Base-by-base conservation (phyloP, 2,329 filamentous ascomycete genomes). In the Aureobasidium sp. region DNA sequence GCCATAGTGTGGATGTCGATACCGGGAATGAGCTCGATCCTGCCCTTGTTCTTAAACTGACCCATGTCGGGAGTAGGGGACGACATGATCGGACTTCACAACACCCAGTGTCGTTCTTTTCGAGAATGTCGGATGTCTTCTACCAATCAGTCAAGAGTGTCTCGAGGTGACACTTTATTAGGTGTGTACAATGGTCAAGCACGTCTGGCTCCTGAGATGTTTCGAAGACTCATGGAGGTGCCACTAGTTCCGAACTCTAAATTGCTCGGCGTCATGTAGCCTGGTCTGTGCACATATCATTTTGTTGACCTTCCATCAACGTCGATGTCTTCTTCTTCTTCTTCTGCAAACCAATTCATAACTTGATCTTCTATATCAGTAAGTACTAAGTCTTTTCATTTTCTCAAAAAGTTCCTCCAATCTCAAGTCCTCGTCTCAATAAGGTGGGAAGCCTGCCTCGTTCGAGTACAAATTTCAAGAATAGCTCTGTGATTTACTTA, bases 1-100 rank as follows among this genome's bases (percentile, higher is more conserved):
- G 63, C 54, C 60, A 60, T 36, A 25, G 58, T 36, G 47, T 58
- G 48, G 40, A 64, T 45, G 15, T 48, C 43, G 20, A 64, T 64
- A 27, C 60, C 60, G 4, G 60, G 60, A 23, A 64, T 64, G 50
- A 64, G 60, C 60, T 64, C 60, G 23, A 64, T 55, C 16, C 59
- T 51, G 16, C 60, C 47, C n/a, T 43, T 25, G n/a, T 61, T 38
- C 33, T 62, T 62, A 38, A 62, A 53, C 33, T 38, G 45, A 33
- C 47, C 47, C 59, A 62, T 62, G 11, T 33, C 25, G 36, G 29
- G n/a, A n/a, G n/a, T n/a, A n/a, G n/a, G 29, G 16, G 20, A 38
- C 42, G 40, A 33, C 10, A 38, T 25, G 25, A 38, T 23, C 18
- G 38, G 4, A 23, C 16, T 45, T n/a, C 4, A 15, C 18, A 10